Evolutionary conservation across 2,329 filamentous ascomycete genomes (phyloP).

Genomic region (Phyllosticta citribraziliensis): DNA sequence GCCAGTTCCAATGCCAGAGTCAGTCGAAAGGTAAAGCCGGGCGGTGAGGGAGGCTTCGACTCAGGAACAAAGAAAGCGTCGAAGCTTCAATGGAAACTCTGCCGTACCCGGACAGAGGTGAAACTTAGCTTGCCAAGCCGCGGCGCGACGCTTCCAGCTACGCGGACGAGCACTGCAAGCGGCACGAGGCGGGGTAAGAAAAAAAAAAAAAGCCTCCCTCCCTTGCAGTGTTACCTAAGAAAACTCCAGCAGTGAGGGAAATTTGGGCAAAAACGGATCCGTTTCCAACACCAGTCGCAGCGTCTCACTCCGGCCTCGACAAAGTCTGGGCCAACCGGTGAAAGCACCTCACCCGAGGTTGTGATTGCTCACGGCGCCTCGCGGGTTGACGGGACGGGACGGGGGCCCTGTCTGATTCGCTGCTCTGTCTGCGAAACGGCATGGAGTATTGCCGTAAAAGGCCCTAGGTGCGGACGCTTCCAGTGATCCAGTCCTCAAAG

Average conservation of each 20-base stretch:
- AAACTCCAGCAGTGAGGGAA: not conserved
- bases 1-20: not conserved
- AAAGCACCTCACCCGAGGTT: not conserved
- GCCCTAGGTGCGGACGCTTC: not conserved
- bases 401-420: not conserved
- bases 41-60: not conserved
- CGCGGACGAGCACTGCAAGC: not conserved
- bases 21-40: not conserved
- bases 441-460: not conserved
- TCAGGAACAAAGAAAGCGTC: not conserved
- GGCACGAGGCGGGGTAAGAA: not conserved
- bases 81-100: not conserved
- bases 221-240: not conserved
- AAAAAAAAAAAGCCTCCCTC: not conserved
- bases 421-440: not conserved
- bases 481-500: not conserved
- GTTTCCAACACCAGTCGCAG: not conserved
- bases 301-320: not conserved
- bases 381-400: not conserved
- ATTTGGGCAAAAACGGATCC: not conserved
- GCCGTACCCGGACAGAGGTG: not conserved
- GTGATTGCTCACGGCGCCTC: not conserved
- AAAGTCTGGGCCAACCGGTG: not conserved
- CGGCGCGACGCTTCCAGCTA: not conserved
- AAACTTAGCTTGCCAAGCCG: not conserved